Evolutionary conservation across 176 grass and related monocot genomes (phyloP).

Genomic region (Carex scoparia): DNA sequence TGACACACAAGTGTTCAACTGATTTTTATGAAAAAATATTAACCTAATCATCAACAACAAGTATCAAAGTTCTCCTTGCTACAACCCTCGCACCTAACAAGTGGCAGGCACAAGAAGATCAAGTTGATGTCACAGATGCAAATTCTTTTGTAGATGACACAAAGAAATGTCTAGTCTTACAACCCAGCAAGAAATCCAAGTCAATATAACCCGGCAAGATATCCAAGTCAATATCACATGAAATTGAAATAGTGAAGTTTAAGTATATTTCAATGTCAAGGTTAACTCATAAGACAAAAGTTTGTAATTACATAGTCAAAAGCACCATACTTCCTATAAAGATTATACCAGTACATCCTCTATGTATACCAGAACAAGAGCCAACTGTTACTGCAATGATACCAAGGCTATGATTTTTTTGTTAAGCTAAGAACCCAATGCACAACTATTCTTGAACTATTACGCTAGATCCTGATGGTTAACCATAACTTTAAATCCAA

Average conservation of each 20-base stretch:
- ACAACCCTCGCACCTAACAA: background rate
- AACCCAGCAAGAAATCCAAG: background rate
- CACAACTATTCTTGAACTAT: background rate
- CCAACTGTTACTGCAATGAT: background rate
- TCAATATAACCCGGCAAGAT: background rate
- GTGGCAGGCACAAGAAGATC: background rate
- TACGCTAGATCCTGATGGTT: background rate
- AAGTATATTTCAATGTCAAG: background rate
- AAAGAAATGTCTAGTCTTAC: background rate
- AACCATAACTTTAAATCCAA: background rate
- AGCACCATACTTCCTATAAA: background rate
- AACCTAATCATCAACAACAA: background rate
- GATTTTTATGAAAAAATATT: background rate
- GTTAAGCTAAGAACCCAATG: background rate
- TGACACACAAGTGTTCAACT: background rate
- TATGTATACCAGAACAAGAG: background rate
- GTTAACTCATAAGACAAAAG: background rate
- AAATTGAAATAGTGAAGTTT: background rate
- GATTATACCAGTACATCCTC: background rate
- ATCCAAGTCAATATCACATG: background rate
- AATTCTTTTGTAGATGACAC: background rate
- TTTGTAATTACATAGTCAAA: background rate
- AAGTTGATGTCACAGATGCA: background rate
- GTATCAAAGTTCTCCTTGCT: background rate
- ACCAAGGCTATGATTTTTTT: background rate